Conservation (phyloP, 768 basidiomycete genomes). For the Omphalotus guepiniiformis region DNA sequence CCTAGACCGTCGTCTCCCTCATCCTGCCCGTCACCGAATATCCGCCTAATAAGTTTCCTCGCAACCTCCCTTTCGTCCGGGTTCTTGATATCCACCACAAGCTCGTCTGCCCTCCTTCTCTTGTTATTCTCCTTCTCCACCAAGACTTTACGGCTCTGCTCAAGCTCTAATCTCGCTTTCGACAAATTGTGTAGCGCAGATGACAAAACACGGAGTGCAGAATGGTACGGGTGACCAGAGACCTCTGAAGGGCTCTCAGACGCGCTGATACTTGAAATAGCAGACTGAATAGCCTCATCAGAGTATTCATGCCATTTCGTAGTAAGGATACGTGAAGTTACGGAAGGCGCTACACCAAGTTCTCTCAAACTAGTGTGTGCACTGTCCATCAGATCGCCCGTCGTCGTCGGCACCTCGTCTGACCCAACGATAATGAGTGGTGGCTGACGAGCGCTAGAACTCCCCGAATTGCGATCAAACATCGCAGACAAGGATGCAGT, state of each 20-base stretch:
- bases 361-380: conserved; percentile 16
- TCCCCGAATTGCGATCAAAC: conserved; percentile 39
- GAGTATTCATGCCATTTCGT: conserved; percentile 78
- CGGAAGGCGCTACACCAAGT: conserved; percentile 22
- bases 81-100: conserved; percentile 50
- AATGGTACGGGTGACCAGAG: conserved; percentile 56
- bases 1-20: background rate
- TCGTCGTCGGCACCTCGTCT: conserved; percentile 1
- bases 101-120: conserved; percentile 44
- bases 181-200: conserved; percentile 58
- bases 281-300: conserved; percentile 66
- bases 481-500: background rate
- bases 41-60: conserved; percentile 57
- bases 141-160: conserved; percentile 48
- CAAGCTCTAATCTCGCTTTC: conserved; percentile 56
- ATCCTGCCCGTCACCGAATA: conserved; percentile 40
- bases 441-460: conserved; percentile 19
- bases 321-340: conserved; percentile 49
- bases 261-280: conserved; percentile 46
- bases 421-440: conserved; percentile 10
- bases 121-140: conserved; percentile 58
- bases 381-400: background rate
- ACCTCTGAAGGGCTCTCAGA: conserved; percentile 45
- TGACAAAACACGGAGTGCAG: conserved; percentile 65
- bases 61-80: conserved; percentile 66